Percentiles rank a stretch among this genome's conserved stretches.
These are phyloP conservation scores for Fusarium abutilonis DNA, from an alignment of 2,329 filamentous ascomycete species.

Conservation along the genomic window DNA sequence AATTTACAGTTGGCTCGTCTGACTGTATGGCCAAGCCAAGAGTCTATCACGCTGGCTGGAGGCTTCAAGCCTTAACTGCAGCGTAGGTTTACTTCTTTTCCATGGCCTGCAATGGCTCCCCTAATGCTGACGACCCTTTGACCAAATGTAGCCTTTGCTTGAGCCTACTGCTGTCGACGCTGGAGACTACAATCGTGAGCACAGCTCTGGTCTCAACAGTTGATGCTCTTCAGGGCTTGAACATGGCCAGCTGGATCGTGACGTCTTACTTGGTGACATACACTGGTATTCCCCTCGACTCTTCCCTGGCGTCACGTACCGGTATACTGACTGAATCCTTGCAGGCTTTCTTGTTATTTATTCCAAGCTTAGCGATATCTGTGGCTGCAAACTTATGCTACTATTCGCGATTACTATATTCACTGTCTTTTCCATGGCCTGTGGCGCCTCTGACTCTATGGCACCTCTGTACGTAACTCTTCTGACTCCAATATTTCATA, in stretches of 20 bases:
- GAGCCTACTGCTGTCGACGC: constrained; percentile 52
- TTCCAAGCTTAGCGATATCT: constrained; percentile 29
- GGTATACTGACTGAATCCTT: background rate
- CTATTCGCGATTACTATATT: constrained; percentile 20
- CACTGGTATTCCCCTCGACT: constrained; percentile 48
- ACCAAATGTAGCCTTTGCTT: constrained; percentile 4
- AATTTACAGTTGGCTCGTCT: background rate
- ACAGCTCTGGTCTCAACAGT: constrained; percentile 60
- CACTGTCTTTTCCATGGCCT: constrained; percentile 24
- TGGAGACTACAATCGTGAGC: constrained; percentile 63
- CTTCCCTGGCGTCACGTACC: background rate
- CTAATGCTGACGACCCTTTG: background rate
- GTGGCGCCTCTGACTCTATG: constrained; percentile 8
- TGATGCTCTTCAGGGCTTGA: constrained; percentile 51
- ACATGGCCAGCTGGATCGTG: constrained; percentile 57
- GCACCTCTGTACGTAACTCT: background rate
- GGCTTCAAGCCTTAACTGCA: constrained; percentile 1
- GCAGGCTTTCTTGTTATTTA: constrained; percentile 32
- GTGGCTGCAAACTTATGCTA: constrained; percentile 28
- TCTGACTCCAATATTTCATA: too few species aligned
- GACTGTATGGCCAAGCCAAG: background rate
- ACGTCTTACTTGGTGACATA: constrained; percentile 61
- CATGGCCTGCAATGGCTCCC: background rate
- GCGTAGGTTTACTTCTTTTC: background rate
- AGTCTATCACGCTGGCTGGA: constrained; percentile 11